These are phyloP conservation scores for Niveomyces coronatus DNA, from an alignment of 2,329 filamentous ascomycete species.

Conservation along the genomic window DNA sequence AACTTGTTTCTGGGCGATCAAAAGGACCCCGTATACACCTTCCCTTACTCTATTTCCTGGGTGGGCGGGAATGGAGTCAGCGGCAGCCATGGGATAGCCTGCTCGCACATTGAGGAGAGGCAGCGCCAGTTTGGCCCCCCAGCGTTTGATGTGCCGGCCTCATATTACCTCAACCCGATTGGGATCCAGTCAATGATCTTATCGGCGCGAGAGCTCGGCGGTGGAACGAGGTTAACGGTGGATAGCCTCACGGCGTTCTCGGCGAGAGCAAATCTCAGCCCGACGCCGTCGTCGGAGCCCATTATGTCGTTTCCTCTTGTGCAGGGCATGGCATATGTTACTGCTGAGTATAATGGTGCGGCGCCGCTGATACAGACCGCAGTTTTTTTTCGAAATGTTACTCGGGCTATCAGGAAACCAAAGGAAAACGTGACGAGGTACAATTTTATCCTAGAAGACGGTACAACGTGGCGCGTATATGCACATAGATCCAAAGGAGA, in stretches of 20 bases:
- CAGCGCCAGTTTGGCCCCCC: conserved; percentile 59
- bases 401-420: conserved; percentile 43
- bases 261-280: conserved; percentile 56
- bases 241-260: conserved; percentile 48
- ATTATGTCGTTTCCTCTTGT: conserved; percentile 70
- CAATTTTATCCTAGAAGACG: conserved; percentile 60
- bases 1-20: conserved; percentile 74
- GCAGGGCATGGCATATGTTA: conserved; percentile 84
- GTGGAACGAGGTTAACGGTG: conserved; percentile 44
- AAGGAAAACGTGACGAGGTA: conserved; percentile 66
- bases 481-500: conserved; percentile 49
- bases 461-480: conserved; percentile 71
- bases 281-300: conserved; percentile 39
- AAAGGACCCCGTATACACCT: conserved; percentile 57
- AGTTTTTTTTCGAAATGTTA: conserved; percentile 63
- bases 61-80: conserved; percentile 50
- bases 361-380: conserved; percentile 65
- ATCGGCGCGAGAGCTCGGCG: conserved; percentile 63
- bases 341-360: conserved; percentile 60
- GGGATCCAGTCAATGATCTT: conserved; percentile 73
- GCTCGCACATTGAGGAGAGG: conserved; percentile 60
- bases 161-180: conserved; percentile 72
- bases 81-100: conserved; percentile 64
- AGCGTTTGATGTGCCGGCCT: conserved; percentile 43
- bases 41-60: conserved; percentile 66